Conservation (phyloP, 805 yeast species). For the Hanseniaspora hatyaiensis region DNA sequence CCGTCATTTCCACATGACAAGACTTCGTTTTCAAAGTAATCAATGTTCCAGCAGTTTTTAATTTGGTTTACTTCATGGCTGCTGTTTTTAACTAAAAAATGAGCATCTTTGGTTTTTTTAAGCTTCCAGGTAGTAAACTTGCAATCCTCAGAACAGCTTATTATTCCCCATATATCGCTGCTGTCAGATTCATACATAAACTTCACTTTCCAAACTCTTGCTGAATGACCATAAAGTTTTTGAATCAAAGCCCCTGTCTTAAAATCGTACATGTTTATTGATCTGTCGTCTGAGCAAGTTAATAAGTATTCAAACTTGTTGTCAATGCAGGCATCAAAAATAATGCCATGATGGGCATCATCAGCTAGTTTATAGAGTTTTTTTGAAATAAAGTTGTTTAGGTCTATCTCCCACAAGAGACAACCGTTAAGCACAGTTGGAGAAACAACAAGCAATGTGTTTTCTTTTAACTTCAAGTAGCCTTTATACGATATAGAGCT, state of each 20-base stretch:
- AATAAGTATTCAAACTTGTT: constrained; percentile 43
- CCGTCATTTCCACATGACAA: constrained; percentile 94
- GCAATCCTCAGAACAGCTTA: constrained; percentile 79
- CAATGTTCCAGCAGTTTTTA: constrained; percentile 78
- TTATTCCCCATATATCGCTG: constrained; percentile 25
- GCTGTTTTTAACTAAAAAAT: constrained; percentile 24
- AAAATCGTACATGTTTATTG: constrained; percentile 65
- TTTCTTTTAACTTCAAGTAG: constrained; percentile 39
- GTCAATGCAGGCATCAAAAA: constrained; percentile 66
- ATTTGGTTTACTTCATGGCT: constrained; percentile 66
- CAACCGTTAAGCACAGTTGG: constrained; percentile 92
- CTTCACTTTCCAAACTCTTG: constrained; percentile 78
- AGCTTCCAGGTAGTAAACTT: constrained; percentile 70
- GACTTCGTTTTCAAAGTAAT: constrained; percentile 35
- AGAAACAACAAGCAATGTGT: constrained; percentile 52
- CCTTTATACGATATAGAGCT: constrained; percentile 85
- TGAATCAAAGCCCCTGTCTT: constrained; percentile 47
- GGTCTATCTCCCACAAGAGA: constrained; percentile 55
- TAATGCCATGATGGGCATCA: constrained; percentile 76
- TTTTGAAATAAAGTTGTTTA: constrained; percentile 18
- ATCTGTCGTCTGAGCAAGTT: constrained; percentile 89
- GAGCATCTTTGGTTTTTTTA: background rate
- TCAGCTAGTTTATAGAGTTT: constrained; percentile 3
- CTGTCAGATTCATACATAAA: constrained; percentile 35
- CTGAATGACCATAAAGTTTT: constrained; percentile 92